Percentiles rank a stretch among this genome's conserved stretches.
Conservation (phyloP, 2,329 filamentous ascomycete species). For the Aspergillus sp. region DNA sequence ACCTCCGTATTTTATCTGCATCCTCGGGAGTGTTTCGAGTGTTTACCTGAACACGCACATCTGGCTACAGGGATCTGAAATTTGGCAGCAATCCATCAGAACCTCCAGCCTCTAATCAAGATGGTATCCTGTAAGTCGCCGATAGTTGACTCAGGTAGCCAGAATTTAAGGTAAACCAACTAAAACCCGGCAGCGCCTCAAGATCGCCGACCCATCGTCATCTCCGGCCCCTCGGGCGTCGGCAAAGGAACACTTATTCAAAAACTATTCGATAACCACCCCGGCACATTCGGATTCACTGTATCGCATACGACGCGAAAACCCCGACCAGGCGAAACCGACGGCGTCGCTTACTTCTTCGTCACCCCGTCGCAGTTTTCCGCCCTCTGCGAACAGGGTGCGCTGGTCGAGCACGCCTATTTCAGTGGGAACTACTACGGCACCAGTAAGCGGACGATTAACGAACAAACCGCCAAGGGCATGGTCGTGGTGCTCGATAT, state of each 20-base stretch:
- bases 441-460: conserved; percentile 58
- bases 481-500: conserved; percentile 80
- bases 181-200: not conserved
- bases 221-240: conserved; percentile 30
- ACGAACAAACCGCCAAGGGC: conserved; percentile 16
- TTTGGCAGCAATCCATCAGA: too few relatives aligned
- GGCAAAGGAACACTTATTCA: conserved; percentile 32
- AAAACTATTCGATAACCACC: conserved; percentile 28
- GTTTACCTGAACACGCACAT: too few relatives aligned
- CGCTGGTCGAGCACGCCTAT: conserved; percentile 77
- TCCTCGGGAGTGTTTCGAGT: too few relatives aligned
- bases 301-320: conserved; percentile 62
- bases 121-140: too few relatives aligned
- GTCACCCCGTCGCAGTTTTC: conserved; percentile 63
- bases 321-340: conserved; percentile 69
- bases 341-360: conserved; percentile 76
- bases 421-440: conserved; percentile 82
- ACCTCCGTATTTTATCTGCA: too few relatives aligned
- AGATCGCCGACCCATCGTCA: conserved; percentile 26
- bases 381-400: conserved; percentile 59
- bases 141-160: too few relatives aligned
- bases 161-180: too few relatives aligned
- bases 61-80: too few relatives aligned
- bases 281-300: conserved; percentile 29
- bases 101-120: too few relatives aligned